These are phyloP conservation scores for Alternaria viburni DNA, from an alignment of 2,329 filamentous ascomycete species.

Conservation along the genomic window DNA sequence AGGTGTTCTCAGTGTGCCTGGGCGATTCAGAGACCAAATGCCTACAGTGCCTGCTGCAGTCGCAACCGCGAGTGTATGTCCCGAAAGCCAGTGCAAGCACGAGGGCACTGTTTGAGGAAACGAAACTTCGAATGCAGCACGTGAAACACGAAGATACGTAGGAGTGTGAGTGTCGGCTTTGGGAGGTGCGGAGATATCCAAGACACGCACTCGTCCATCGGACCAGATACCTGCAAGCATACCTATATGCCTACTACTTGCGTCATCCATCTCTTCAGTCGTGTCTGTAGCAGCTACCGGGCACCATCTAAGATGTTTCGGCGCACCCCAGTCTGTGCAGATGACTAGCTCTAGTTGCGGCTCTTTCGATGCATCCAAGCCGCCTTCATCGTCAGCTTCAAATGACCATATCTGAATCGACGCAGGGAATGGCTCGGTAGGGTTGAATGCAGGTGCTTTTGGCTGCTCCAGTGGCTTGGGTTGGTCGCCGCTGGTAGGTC, in stretches of 20 bases:
- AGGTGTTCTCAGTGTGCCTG: constrained; percentile 31
- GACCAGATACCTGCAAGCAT: constrained; percentile 63
- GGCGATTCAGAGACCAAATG: constrained; percentile 57
- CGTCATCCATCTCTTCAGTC: constrained; percentile 34
- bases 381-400: constrained; percentile 46
- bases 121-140: constrained; percentile 58
- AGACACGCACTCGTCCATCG: constrained; percentile 63
- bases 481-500: constrained; percentile 15
- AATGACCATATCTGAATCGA: constrained; percentile 67
- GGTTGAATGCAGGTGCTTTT: constrained; percentile 57
- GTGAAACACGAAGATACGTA: constrained; percentile 51
- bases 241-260: constrained; percentile 50
- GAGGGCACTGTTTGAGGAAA: constrained; percentile 63
- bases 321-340: constrained; percentile 64
- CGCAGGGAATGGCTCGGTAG: constrained; percentile 56
- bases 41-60: constrained; percentile 64
- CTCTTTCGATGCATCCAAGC: constrained; percentile 51
- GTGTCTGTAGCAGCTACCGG: constrained; percentile 48
- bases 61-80: constrained; percentile 60
- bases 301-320: constrained; percentile 64
- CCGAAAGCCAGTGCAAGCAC: constrained; percentile 63
- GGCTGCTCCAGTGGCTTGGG: constrained; percentile 39
- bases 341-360: constrained; percentile 59
- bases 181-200: constrained; percentile 53
- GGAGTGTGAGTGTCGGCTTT: constrained; percentile 8